phyloP scores from a whole-genome alignment of 176 grass and related monocot genomes.

The Zoysia pacifica region DNA sequence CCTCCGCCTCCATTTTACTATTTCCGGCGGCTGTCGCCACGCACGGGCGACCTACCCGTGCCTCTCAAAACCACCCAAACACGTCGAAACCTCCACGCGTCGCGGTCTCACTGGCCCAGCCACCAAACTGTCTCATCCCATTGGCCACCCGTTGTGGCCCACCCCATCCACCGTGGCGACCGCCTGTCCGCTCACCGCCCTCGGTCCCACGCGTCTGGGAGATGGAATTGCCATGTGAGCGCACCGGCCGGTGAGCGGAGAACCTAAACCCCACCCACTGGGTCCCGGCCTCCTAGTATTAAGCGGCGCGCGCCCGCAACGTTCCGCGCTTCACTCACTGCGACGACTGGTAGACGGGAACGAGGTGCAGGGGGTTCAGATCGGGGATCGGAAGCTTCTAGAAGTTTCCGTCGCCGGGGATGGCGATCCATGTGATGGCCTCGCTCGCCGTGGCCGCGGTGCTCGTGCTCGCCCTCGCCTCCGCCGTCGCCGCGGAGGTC shows the following conservation, averaged over 20 bases:
- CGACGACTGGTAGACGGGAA: background rate
- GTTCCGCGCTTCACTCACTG: background rate
- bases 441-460: conserved; percentile 7
- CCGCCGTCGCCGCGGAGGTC: conserved; percentile 58
- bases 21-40: conserved; percentile 8
- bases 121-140: background rate
- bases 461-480: conserved; percentile 44
- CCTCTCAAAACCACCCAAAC: conserved; percentile 19
- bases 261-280: background rate
- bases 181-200: background rate
- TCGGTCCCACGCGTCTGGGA: background rate
- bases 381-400: conserved; percentile 10
- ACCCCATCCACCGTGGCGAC: conserved; percentile 13
- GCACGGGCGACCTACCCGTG: background rate
- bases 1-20: background rate
- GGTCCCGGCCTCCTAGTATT: background rate
- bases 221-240: too few species aligned
- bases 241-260: too few species aligned
- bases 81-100: conserved; percentile 57
- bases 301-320: background rate
- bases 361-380: background rate
- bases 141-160: background rate
- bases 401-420: conserved; percentile 21
- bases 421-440: conserved; percentile 43
- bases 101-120: background rate